Evolutionary conservation across 495 filamentous ascomycete species (phyloP), one percentile per base, ranked within the genome.

Genomic region (Hyaloscypha bicolor): DNA sequence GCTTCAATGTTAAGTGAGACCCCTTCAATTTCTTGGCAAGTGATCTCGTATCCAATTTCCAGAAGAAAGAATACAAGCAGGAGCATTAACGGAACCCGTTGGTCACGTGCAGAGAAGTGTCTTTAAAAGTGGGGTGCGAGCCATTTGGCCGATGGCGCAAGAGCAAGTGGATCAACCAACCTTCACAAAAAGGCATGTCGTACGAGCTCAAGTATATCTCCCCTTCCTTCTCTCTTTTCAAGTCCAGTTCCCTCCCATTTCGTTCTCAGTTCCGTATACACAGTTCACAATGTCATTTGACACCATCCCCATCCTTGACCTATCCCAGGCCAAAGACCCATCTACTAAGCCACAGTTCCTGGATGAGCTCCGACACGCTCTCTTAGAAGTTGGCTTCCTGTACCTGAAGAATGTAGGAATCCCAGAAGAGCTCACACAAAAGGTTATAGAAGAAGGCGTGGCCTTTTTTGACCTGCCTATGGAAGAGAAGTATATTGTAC

Each of bases 371-470:
- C 90, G 90, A 22, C 81, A 91, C 71, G 93, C 93, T 0, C 81
- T 98, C 33, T 85, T 98, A 73, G 91, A 94, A 77, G 92, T 97
- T 37, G 95, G 95, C 5, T 97, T 99, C 74, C 81, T 97, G 63
- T 99, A 99, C 72, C 85, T 99, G 60, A 87, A 87, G 69, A 93
- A 97, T 73, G 88, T 91, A 1, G 92, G 92, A 4, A 87, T 97
- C 53, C 79, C 90, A 16, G 80, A 88, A 12, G 75, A 85, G 33
- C 76, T 95, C 35, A 87, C 90, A 72, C 71, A 86, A 32, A 76
- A 84, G n/a, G 90, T 97, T 19, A 87, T 91, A 55, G 64, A 81
- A 21, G 86, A 94, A 67, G 88, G 87, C 14, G 84, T 85, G 63
- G 83, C 78, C 6, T 93, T 99, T 71, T 99, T 97, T 74, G 85